Percentiles rank a stretch among this genome's conserved stretches.
Evolutionary conservation across 345 rosid genomes (phyloP).

Genomic region (Acer negundo): DNA sequence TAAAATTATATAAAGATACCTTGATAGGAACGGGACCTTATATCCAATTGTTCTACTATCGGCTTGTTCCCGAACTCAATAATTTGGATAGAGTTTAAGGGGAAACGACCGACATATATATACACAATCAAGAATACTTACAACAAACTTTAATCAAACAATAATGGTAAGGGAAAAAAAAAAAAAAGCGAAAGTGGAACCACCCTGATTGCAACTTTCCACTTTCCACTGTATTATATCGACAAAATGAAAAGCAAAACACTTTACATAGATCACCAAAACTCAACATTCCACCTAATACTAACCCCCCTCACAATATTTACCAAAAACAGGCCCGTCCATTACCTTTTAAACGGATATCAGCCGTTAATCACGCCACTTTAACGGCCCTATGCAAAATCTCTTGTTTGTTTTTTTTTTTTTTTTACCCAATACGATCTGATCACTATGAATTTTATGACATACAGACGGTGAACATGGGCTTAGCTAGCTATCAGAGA

Average conservation of each 20-base stretch:
- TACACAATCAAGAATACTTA: neutral
- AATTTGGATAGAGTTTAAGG: no score
- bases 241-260: neutral
- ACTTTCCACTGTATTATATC: neutral
- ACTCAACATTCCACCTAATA: neutral
- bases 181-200: neutral
- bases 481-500: conserved; percentile 50
- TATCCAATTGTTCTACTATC: no score
- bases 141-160: conserved; percentile 6
- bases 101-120: no score
- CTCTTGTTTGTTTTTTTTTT: no score
- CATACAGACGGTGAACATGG: neutral
- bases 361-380: neutral
- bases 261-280: neutral
- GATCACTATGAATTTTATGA: no score
- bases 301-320: neutral
- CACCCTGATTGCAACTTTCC: neutral
- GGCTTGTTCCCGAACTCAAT: no score
- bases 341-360: neutral
- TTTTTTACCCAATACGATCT: no score
- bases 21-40: no score
- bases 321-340: conserved; percentile 15
- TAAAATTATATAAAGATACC: no score
- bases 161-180: neutral
- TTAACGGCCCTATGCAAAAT: neutral